phyloP scores from a whole-genome alignment of 108 stramenopile genomes.

The Cyclotella sp. region DNA sequence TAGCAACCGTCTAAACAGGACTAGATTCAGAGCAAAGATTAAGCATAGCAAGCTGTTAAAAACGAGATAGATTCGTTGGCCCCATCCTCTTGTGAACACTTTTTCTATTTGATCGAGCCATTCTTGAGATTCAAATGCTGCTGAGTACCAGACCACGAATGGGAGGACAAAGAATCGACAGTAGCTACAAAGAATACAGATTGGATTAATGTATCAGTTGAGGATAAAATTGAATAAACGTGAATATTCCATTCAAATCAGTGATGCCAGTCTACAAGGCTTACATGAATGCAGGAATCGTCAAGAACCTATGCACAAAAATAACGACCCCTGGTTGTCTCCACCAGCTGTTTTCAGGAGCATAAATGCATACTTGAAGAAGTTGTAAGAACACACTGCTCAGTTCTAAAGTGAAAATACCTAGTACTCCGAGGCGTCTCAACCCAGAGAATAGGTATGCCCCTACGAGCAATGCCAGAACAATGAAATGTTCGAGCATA shows the following conservation, averaged over 20 bases:
- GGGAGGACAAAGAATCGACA: conserved; percentile 78
- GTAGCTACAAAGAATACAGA: conserved; percentile 32
- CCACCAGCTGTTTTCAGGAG: conserved; percentile 46
- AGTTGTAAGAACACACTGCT: conserved; percentile 73
- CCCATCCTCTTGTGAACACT: conserved; percentile 68
- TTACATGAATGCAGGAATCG: conserved; percentile 73
- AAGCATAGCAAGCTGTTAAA: conserved; percentile 63
- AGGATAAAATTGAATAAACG: neutral
- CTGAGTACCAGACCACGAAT: conserved; percentile 73
- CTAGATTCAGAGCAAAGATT: conserved; percentile 63
- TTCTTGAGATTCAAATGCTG: conserved; percentile 66
- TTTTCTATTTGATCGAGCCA: conserved; percentile 86
- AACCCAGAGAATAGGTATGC: conserved; percentile 74
- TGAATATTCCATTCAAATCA: neutral
- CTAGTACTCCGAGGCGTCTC: conserved; percentile 74
- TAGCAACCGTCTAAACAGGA: conserved; percentile 64
- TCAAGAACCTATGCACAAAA: conserved; percentile 59
- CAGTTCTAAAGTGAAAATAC: conserved; percentile 76
- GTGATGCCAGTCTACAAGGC: neutral
- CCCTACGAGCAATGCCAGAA: conserved; percentile 58
- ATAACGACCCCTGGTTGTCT: conserved; percentile 39
- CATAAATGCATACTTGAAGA: conserved; percentile 80
- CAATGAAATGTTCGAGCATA: conserved; percentile 70
- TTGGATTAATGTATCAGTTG: neutral
- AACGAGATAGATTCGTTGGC: conserved; percentile 46